These are phyloP conservation scores for Erythrobasidium hasegawianum DNA, from an alignment of 1,284 basidiomycete genomes.

Conservation along the genomic window DNA sequence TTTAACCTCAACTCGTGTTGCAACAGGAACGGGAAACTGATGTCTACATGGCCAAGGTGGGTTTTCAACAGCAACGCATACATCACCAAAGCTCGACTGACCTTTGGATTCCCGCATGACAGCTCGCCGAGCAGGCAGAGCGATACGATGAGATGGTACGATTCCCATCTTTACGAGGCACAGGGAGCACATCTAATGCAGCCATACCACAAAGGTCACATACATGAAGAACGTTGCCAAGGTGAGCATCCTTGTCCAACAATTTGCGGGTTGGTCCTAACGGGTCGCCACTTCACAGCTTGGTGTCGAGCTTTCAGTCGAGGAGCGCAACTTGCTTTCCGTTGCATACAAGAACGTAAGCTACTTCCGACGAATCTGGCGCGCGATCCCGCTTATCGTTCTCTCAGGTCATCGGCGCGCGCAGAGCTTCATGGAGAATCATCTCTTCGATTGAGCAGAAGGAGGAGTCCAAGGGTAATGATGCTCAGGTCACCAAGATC, in stretches of 20 bases:
- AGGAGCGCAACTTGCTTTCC: conserved; percentile 97
- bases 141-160: conserved; percentile 39
- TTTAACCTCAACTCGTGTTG: background rate
- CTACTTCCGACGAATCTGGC: background rate
- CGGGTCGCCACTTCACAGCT: conserved; percentile 34
- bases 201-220: conserved; percentile 8
- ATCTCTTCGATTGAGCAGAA: conserved; percentile 99
- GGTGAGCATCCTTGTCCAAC: conserved; percentile 12
- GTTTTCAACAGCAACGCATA: background rate
- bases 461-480: conserved; percentile 99
- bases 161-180: background rate
- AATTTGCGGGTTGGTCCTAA: background rate
- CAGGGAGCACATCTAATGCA: background rate
- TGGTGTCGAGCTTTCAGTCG: conserved; percentile 80
- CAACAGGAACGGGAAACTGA: conserved; percentile 34
- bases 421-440: conserved; percentile 98
- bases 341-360: conserved; percentile 99
- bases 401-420: conserved; percentile 72
- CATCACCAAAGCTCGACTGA: background rate
- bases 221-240: conserved; percentile 40
- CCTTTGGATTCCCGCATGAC: background rate
- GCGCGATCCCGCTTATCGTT: no score
- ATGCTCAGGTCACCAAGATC: conserved; percentile 96
- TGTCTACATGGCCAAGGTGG: conserved; percentile 39
- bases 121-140: conserved; percentile 39